A percentile compares a stretch with the other conserved stretches of the same genome.
These are phyloP conservation scores for Starmerella bacillaris DNA, from an alignment of 805 yeast genomes.

Conservation along the genomic window DNA sequence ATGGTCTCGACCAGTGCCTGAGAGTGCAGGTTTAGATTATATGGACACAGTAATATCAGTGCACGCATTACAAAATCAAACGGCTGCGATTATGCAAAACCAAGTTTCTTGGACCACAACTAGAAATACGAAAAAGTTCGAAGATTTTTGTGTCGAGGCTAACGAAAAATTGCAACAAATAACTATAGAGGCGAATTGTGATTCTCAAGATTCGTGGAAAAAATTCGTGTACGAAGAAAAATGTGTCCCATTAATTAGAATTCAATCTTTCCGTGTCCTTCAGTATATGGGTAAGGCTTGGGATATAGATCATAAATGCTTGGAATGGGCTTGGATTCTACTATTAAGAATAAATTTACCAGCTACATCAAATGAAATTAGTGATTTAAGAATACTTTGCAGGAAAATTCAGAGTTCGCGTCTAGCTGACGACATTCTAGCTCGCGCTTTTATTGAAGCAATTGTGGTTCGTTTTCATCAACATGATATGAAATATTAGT, in stretches of 20 bases:
- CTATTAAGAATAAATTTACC: slow-evolving; percentile 27
- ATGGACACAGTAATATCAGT: too few species aligned
- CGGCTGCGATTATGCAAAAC: too few species aligned
- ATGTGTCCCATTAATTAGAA: slow-evolving; percentile 19
- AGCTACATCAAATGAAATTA: slow-evolving; percentile 23
- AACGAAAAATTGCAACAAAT: not conserved
- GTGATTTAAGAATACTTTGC: too few species aligned
- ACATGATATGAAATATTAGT: not conserved
- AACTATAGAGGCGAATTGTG: too few species aligned
- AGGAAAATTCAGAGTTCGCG: too few species aligned
- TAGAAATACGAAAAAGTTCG: too few species aligned
- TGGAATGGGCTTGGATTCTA: slow-evolving; percentile 27
- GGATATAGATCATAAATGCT: slow-evolving; percentile 2
- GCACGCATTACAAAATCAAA: too few species aligned
- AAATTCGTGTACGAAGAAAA: slow-evolving; percentile 22
- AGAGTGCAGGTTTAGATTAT: too few species aligned
- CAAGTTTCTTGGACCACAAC: too few species aligned
- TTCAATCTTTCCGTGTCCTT: slow-evolving; percentile 23
- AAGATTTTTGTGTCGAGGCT: too few species aligned
- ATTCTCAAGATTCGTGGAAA: slow-evolving; percentile 31
- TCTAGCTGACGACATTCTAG: not conserved
- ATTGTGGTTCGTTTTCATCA: not conserved
- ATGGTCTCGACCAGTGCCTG: too few species aligned
- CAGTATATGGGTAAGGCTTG: slow-evolving; percentile 24
- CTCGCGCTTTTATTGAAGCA: not conserved